A percentile compares a stretch with the other conserved stretches of the same genome.
Evolutionary conservation across 768 basidiomycete genomes (phyloP).

Genomic region (Suillus paluster): DNA sequence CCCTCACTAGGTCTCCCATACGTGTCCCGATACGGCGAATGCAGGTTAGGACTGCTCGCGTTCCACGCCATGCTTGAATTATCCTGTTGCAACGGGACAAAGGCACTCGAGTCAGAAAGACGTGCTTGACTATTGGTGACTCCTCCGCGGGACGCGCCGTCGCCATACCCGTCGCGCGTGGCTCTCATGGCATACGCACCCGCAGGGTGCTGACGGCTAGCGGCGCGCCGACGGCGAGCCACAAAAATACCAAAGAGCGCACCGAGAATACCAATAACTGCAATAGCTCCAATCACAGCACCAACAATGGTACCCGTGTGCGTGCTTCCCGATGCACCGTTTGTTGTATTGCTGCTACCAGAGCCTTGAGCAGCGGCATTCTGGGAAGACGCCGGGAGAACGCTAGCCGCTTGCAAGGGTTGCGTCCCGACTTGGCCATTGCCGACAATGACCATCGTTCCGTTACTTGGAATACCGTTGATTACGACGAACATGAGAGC

Average conservation of each 20-base stretch:
- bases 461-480: slow-evolving; percentile 83
- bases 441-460: slow-evolving; percentile 77
- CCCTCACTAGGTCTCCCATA: background rate
- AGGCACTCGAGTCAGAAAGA: slow-evolving; percentile 68
- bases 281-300: slow-evolving; percentile 35
- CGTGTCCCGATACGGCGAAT: slow-evolving; percentile 45
- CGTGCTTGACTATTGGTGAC: slow-evolving; percentile 33
- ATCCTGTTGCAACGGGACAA: slow-evolving; percentile 71
- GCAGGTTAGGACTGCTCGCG: slow-evolving; percentile 53
- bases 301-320: slow-evolving; percentile 32
- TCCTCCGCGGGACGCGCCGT: slow-evolving; percentile 21
- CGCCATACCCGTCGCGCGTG: slow-evolving; percentile 19
- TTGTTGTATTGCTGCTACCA: slow-evolving; percentile 10
- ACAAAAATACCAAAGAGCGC: slow-evolving; percentile 49
- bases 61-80: slow-evolving; percentile 64
- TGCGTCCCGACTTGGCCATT: slow-evolving; percentile 79
- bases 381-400: slow-evolving; percentile 44
- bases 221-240: slow-evolving; percentile 54
- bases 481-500: slow-evolving; percentile 83
- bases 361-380: slow-evolving; percentile 45
- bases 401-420: slow-evolving; percentile 39
- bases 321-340: slow-evolving; percentile 22
- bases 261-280: slow-evolving; percentile 33
- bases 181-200: slow-evolving; percentile 45
- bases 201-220: slow-evolving; percentile 31